phyloP scores from a whole-genome alignment of 768 basidiomycete species.

The Gloeophyllum trabeum region DNA sequence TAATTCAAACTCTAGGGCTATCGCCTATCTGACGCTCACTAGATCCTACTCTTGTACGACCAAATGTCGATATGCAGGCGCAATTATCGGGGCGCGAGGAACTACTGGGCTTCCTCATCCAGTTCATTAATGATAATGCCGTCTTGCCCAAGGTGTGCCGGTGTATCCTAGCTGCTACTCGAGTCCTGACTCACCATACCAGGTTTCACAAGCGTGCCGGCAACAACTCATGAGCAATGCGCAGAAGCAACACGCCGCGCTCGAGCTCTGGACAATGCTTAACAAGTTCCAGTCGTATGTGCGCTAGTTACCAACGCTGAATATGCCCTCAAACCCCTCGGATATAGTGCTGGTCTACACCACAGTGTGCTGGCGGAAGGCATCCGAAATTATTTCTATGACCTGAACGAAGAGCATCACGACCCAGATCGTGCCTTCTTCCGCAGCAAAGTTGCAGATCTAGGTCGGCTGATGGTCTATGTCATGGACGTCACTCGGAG shows the following conservation, averaged over 20 bases:
- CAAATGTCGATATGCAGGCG: constrained; percentile 70
- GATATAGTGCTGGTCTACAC: constrained; percentile 36
- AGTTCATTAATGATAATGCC: constrained; percentile 81
- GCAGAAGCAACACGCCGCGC: constrained; percentile 75
- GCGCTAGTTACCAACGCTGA: no score
- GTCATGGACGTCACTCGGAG: constrained; percentile 37
- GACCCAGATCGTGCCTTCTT: constrained; percentile 83
- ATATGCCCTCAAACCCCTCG: no score
- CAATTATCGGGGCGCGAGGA: constrained; percentile 70
- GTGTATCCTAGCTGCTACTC: constrained; percentile 1
- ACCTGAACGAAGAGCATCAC: constrained; percentile 38
- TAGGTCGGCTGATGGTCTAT: constrained; percentile 58
- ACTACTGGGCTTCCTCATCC: constrained; percentile 74
- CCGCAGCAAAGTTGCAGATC: constrained; percentile 49
- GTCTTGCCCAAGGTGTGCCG: constrained; percentile 56
- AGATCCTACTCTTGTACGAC: constrained; percentile 59
- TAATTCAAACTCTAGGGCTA: background rate
- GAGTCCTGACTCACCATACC: background rate
- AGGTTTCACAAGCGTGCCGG: constrained; percentile 78
- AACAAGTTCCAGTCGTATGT: constrained; percentile 58
- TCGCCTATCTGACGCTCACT: background rate
- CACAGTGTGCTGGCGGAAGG: constrained; percentile 61
- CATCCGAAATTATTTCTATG: constrained; percentile 58
- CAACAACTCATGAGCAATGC: constrained; percentile 72
- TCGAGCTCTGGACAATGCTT: constrained; percentile 72